A percentile compares a stretch with the other conserved stretches of the same genome.
Conservation (phyloP, 805 yeast species). For the Jamesozyma gamospora region DNA sequence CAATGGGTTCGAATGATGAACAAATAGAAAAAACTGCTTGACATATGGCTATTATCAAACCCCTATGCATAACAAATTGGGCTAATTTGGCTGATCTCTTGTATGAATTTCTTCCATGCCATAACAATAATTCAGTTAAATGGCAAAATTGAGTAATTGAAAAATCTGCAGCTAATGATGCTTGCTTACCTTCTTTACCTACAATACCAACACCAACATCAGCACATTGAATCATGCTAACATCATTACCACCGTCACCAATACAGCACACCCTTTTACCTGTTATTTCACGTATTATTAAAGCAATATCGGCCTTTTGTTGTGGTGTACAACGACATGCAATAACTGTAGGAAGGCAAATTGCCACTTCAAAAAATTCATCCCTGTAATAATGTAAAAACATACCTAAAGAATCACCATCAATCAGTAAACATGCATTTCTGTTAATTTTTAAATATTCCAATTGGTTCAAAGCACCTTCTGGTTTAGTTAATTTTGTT, state of each 20-base stretch:
- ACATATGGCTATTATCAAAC: constrained; percentile 83
- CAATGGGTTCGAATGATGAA: constrained; percentile 85
- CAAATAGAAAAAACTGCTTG: constrained; percentile 88
- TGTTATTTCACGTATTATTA: constrained; percentile 64
- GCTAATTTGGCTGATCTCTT: constrained; percentile 91
- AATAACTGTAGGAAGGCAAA: constrained; percentile 82
- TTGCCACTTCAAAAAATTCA: constrained; percentile 71
- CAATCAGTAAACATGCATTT: constrained; percentile 64
- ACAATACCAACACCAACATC: constrained; percentile 99
- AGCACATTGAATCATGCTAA: constrained; percentile 96
- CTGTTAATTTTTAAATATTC: constrained; percentile 58
- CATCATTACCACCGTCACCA: constrained; percentile 99
- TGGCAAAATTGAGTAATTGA: constrained; percentile 87
- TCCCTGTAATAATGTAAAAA: constrained; percentile 52
- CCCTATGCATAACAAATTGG: constrained; percentile 94
- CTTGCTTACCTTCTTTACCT: constrained; percentile 97
- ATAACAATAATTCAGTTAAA: constrained; percentile 71
- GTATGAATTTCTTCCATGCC: constrained; percentile 98
- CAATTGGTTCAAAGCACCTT: constrained; percentile 61
- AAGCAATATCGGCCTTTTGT: constrained; percentile 93
- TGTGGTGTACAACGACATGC: constrained; percentile 99
- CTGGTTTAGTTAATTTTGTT: constrained; percentile 49
- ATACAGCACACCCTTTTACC: constrained; percentile 92
- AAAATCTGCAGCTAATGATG: constrained; percentile 94
- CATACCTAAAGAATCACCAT: constrained; percentile 80